These are phyloP conservation scores for Porpolomopsis calyptriformis DNA, from an alignment of 768 basidiomycete genomes.

Conservation along the genomic window DNA sequence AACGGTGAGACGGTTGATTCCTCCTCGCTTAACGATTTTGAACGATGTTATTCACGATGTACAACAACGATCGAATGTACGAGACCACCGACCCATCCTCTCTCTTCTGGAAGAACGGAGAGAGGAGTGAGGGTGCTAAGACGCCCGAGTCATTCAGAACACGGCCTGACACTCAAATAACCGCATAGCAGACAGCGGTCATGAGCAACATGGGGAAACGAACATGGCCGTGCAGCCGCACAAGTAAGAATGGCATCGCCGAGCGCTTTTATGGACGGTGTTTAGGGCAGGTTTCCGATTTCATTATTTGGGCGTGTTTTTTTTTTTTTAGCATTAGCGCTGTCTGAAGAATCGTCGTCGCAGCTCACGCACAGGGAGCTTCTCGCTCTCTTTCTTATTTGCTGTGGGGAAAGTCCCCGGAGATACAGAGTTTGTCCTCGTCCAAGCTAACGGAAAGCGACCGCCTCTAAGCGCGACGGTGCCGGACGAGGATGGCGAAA, in stretches of 20 bases:
- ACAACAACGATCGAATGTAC: conserved; percentile 28
- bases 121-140: conserved; percentile 69
- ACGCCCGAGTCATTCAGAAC: conserved; percentile 65
- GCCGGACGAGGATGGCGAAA: conserved; percentile 42
- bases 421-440: conserved; percentile 63
- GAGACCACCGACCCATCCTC: conserved; percentile 75
- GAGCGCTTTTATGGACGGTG: too few relatives aligned
- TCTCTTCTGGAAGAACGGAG: conserved; percentile 27
- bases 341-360: conserved; percentile 78
- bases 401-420: conserved; percentile 96
- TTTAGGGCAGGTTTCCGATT: conserved; percentile 7
- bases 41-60: too few relatives aligned
- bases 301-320: conserved; percentile 9
- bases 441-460: conserved; percentile 53
- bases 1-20: too few relatives aligned
- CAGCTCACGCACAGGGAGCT: conserved; percentile 67
- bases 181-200: conserved; percentile 52
- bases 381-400: conserved; percentile 29
- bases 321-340: conserved; percentile 27
- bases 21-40: too few relatives aligned
- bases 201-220: conserved; percentile 87
- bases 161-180: conserved; percentile 86
- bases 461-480: conserved; percentile 67
- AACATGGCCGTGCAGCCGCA: conserved; percentile 75
- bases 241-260: conserved; percentile 34